Conservation (phyloP, 2,329 filamentous ascomycete genomes). For the Botrytis elliptica region DNA sequence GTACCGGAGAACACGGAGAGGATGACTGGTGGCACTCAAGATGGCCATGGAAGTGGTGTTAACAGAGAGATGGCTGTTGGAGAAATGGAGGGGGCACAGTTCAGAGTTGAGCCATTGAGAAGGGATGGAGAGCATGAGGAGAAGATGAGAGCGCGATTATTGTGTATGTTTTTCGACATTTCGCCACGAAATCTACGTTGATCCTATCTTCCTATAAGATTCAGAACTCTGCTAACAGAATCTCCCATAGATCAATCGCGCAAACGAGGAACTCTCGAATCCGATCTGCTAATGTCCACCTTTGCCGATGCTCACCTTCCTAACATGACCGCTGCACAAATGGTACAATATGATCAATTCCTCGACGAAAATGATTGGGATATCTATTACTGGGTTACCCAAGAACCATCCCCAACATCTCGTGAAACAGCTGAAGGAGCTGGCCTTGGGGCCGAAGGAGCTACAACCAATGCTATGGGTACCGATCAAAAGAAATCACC, state of each 20-base stretch:
- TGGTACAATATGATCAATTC: slow-evolving; percentile 85
- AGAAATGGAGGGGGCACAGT: slow-evolving; percentile 81
- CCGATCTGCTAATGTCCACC: slow-evolving; percentile 91
- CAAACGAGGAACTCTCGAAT: slow-evolving; percentile 93
- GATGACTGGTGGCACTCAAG: slow-evolving; percentile 64
- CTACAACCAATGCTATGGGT: slow-evolving; percentile 17
- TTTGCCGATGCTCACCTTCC: slow-evolving; percentile 81
- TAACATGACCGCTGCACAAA: slow-evolving; percentile 69
- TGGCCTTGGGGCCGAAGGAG: slow-evolving; percentile 39
- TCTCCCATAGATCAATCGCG: slow-evolving; percentile 79
- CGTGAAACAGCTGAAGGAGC: slow-evolving; percentile 55
- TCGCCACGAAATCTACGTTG: not conserved
- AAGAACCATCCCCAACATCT: slow-evolving; percentile 65
- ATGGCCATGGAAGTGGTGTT: slow-evolving; percentile 46
- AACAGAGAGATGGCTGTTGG: slow-evolving; percentile 70
- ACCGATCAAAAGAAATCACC: slow-evolving; percentile 17
- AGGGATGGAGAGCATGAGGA: slow-evolving; percentile 77
- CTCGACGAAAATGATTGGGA: slow-evolving; percentile 99
- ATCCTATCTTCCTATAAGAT: not conserved
- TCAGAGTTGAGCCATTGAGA: slow-evolving; percentile 86
- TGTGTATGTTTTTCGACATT: slow-evolving; percentile 47
- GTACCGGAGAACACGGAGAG: slow-evolving; percentile 61
- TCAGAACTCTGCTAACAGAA: slow-evolving; percentile 19
- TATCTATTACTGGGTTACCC: slow-evolving; percentile 99
- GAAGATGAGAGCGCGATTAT: slow-evolving; percentile 85